phyloP scores from a whole-genome alignment of 116 monocot genomes.

The Thalassia testudinum region DNA sequence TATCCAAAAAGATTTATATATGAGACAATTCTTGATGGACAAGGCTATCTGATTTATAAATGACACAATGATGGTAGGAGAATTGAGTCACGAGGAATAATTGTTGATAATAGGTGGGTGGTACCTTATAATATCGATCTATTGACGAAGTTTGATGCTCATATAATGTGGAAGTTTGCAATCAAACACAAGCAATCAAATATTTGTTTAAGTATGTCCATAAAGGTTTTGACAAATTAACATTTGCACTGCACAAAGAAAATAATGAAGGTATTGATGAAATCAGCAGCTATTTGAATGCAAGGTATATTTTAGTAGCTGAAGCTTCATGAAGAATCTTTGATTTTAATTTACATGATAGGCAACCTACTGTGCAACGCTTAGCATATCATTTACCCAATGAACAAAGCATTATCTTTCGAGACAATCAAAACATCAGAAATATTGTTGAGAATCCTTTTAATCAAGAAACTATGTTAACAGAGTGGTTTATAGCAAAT shows the following conservation, averaged over 20 bases:
- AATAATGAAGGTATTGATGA: conserved; percentile 2
- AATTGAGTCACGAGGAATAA: background rate
- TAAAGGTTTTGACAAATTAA: conserved; percentile 2
- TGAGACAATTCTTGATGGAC: background rate
- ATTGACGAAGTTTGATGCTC: background rate
- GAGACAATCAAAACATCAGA: background rate
- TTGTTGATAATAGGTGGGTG: conserved; percentile 6
- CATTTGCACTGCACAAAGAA: background rate
- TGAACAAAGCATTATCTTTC: background rate
- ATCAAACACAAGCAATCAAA: conserved; percentile 3
- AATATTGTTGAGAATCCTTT: background rate
- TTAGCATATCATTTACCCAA: background rate
- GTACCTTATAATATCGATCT: background rate
- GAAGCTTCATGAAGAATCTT: conserved; percentile 11
- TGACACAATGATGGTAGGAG: conserved; percentile 2
- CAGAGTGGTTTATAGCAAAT: conserved; percentile 4
- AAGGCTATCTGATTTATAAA: conserved; percentile 1
- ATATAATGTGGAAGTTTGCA: conserved; percentile 4
- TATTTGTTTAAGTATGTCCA: conserved; percentile 6
- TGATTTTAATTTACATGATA: conserved; percentile 1
- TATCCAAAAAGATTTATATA: conserved; percentile 2
- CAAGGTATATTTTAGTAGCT: background rate
- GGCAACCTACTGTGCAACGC: background rate
- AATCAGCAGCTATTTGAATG: background rate
- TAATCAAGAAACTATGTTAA: conserved; percentile 1